Percentiles rank a stretch among this genome's conserved stretches.
phyloP scores from a whole-genome alignment of 306 rosid genomes.

The Gillenia trifoliata region DNA sequence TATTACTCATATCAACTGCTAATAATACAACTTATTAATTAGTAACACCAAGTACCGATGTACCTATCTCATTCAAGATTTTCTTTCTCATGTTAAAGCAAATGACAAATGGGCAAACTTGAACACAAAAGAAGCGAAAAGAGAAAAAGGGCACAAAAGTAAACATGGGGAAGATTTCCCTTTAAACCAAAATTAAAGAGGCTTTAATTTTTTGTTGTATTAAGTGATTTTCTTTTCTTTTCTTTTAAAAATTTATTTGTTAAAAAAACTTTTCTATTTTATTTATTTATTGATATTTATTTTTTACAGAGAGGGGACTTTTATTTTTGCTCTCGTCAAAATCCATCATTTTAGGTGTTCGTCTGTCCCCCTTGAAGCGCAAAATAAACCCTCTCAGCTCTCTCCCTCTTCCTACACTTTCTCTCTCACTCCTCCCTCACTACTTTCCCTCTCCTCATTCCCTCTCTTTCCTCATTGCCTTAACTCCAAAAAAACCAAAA shows the following conservation, averaged over 20 bases:
- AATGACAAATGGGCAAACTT: not conserved
- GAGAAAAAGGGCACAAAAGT: constrained; percentile 33
- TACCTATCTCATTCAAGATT: too few species aligned
- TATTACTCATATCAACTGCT: too few species aligned
- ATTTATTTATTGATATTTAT: not conserved
- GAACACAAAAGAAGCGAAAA: not conserved
- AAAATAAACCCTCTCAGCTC: constrained; percentile 40
- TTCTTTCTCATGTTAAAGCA: not conserved
- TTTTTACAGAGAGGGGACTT: not conserved
- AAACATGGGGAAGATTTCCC: constrained; percentile 27
- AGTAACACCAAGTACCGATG: not conserved
- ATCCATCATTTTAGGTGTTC: constrained; percentile 49
- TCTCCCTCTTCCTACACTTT: constrained; percentile 21
- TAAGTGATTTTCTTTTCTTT: not conserved
- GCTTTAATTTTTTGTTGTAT: constrained; percentile 13
- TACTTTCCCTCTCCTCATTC: not conserved
- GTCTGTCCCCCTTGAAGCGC: constrained; percentile 66
- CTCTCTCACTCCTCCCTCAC: constrained; percentile 18
- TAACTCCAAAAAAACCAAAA: not conserved
- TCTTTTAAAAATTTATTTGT: not conserved
- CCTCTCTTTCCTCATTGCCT: not conserved
- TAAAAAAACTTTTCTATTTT: not conserved
- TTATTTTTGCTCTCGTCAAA: constrained; percentile 11
- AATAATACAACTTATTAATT: too few species aligned
- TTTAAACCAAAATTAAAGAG: constrained; percentile 34